phyloP scores from a whole-genome alignment of 805 yeast genomes.

The Candida awuae region DNA sequence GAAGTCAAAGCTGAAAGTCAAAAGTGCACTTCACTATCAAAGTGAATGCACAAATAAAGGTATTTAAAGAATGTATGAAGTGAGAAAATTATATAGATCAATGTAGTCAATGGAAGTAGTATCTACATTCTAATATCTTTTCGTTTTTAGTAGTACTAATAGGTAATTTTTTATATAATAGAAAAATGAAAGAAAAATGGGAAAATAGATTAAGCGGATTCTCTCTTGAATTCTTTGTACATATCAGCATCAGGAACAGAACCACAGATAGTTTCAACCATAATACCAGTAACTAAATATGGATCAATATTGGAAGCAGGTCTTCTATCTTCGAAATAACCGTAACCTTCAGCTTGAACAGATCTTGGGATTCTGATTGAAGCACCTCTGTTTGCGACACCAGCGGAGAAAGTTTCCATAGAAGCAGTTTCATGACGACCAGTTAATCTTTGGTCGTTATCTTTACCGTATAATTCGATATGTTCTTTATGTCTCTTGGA shows the following conservation, averaged over 20 bases:
- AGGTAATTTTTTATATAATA: too few species aligned
- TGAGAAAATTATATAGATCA: too few species aligned
- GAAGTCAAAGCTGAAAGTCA: too few species aligned
- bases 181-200: too few species aligned
- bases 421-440: constrained; percentile 99
- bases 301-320: constrained; percentile 99
- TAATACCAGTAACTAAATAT: constrained; percentile 95
- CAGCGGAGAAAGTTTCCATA: constrained; percentile 81
- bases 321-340: constrained; percentile 99
- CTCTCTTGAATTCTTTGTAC: constrained; percentile 84
- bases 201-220: constrained; percentile 39
- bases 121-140: too few species aligned
- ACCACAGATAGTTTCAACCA: constrained; percentile 95
- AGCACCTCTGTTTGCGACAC: constrained; percentile 99
- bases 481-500: constrained; percentile 96
- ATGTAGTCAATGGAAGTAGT: too few species aligned
- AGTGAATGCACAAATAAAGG: too few species aligned
- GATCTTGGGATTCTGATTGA: constrained; percentile 98
- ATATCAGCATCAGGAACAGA: constrained; percentile 91
- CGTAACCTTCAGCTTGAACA: constrained; percentile 95
- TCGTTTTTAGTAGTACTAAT: too few species aligned
- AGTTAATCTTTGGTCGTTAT: constrained; percentile 90
- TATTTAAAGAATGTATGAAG: too few species aligned
- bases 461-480: constrained; percentile 89
- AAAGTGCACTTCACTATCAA: too few species aligned